These are phyloP conservation scores for Aureoboletus auriporus DNA, from an alignment of 768 basidiomycete genomes.

Conservation along the genomic window DNA sequence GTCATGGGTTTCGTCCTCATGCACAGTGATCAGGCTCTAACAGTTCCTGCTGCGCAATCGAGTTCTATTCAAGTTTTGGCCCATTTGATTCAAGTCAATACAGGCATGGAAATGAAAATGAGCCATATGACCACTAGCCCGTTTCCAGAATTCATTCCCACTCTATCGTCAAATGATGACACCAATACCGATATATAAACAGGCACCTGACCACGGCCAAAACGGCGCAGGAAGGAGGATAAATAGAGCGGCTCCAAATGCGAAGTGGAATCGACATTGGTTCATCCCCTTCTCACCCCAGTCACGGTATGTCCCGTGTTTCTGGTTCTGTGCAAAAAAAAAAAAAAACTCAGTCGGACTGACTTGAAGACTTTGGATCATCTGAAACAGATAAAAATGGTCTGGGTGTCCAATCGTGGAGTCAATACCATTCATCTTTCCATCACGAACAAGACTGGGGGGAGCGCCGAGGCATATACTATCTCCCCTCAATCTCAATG, in stretches of 20 bases:
- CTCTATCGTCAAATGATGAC: not conserved
- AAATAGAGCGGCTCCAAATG: not conserved
- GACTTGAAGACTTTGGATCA: no score
- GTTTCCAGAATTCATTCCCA: no score
- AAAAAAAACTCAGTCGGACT: no score
- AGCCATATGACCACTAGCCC: not conserved
- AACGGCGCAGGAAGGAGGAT: not conserved
- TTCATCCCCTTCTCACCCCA: not conserved
- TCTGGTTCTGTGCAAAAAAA: not conserved
- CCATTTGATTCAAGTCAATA: not conserved
- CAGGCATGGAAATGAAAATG: not conserved
- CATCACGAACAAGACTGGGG: slow-evolving; percentile 7
- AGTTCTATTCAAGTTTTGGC: not conserved
- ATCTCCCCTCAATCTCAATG: not conserved
- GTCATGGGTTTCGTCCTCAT: no score
- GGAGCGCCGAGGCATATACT: not conserved
- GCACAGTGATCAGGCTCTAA: no score
- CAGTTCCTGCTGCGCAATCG: no score
- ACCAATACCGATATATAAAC: no score
- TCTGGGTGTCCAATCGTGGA: slow-evolving; percentile 16
- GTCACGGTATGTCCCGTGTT: not conserved
- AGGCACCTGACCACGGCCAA: not conserved
- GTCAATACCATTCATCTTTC: not conserved
- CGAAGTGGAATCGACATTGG: not conserved
- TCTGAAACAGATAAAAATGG: slow-evolving; percentile 2